A percentile compares a stretch with the other conserved stretches of the same genome.
These are phyloP conservation scores for Erysiphe neolycopersici DNA, from an alignment of 2,329 filamentous ascomycete species.

Conservation along the genomic window DNA sequence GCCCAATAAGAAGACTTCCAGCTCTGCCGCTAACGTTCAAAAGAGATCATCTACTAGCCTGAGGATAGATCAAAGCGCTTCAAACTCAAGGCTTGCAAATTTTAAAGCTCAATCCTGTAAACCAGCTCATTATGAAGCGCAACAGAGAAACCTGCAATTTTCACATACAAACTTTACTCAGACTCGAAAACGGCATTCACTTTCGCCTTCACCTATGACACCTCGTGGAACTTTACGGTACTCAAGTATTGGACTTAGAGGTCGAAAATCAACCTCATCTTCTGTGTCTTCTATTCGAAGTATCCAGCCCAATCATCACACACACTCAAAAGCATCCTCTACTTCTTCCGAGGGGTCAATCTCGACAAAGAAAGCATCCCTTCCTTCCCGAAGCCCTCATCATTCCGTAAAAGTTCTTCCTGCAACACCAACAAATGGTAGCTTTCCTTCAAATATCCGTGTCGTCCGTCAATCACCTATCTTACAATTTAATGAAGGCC, in stretches of 20 bases:
- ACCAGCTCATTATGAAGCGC: constrained; percentile 9
- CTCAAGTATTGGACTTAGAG: constrained; percentile 57
- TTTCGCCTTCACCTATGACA: constrained; percentile 69
- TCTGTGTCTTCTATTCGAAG: constrained; percentile 83
- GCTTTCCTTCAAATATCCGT: constrained; percentile 68
- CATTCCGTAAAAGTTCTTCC: constrained; percentile 88
- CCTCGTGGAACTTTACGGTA: constrained; percentile 68
- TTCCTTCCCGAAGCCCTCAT: constrained; percentile 49
- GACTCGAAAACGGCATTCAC: constrained; percentile 36
- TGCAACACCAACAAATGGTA: constrained; percentile 47
- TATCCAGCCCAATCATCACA: constrained; percentile 64
- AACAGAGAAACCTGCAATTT: constrained; percentile 4
- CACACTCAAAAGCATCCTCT: constrained; percentile 82
- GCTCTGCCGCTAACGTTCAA: constrained; percentile 31
- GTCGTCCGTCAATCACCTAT: constrained; percentile 39
- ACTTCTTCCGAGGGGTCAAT: constrained; percentile 61
- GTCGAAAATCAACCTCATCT: constrained; percentile 85
- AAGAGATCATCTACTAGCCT: constrained; percentile 19
- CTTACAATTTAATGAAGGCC: constrained; percentile 28
- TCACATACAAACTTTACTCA: constrained; percentile 15
- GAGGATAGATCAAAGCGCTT: constrained; percentile 22
- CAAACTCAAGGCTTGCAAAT: constrained; percentile 31
- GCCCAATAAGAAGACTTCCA: constrained; percentile 17
- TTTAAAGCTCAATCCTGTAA: constrained; percentile 17
- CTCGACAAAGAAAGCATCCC: constrained; percentile 40